Percentiles rank a stretch among this genome's conserved stretches.
Conservation (phyloP, 345 rosid genomes). For the Carallia brachiata region DNA sequence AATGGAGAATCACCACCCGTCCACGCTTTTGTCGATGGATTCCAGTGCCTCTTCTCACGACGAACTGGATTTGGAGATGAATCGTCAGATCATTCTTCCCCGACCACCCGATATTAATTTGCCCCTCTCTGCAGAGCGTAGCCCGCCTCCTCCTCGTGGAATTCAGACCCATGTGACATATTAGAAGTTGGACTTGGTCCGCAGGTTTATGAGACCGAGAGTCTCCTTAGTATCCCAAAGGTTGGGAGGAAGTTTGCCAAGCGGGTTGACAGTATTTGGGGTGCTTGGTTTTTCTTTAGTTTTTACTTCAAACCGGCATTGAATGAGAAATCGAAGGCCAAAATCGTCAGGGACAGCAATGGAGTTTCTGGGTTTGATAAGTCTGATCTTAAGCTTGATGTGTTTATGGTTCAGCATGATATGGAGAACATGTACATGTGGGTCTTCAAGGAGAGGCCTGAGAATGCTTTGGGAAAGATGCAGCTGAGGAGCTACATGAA, state of each 20-base stretch:
- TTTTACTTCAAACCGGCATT: slow-evolving; percentile 24
- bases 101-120: slow-evolving; percentile 28
- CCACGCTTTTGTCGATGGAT: slow-evolving; percentile 25
- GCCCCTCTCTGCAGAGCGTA: slow-evolving; percentile 19
- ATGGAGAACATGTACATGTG: slow-evolving; percentile 35
- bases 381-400: slow-evolving; percentile 25
- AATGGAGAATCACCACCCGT: slow-evolving; percentile 28
- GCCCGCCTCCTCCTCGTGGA: slow-evolving; percentile 20
- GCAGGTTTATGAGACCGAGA: slow-evolving; percentile 25
- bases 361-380: slow-evolving; percentile 26
- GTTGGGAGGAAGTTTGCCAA: slow-evolving; percentile 29
- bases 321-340: slow-evolving; percentile 26
- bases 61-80: slow-evolving; percentile 24
- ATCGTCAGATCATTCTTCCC: slow-evolving; percentile 20
- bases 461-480: slow-evolving; percentile 34
- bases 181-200: slow-evolving; percentile 25
- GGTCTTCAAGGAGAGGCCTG: slow-evolving; percentile 33
- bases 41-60: slow-evolving; percentile 27
- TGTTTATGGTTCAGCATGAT: slow-evolving; percentile 31
- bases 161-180: slow-evolving; percentile 24
- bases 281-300: slow-evolving; percentile 33
- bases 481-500: slow-evolving; percentile 32
- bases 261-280: slow-evolving; percentile 27
- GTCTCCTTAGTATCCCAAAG: slow-evolving; percentile 14
- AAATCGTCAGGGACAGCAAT: slow-evolving; percentile 21